Base-by-base conservation (phyloP, 441 rosid genomes). In the Melastoma candidum region DNA sequence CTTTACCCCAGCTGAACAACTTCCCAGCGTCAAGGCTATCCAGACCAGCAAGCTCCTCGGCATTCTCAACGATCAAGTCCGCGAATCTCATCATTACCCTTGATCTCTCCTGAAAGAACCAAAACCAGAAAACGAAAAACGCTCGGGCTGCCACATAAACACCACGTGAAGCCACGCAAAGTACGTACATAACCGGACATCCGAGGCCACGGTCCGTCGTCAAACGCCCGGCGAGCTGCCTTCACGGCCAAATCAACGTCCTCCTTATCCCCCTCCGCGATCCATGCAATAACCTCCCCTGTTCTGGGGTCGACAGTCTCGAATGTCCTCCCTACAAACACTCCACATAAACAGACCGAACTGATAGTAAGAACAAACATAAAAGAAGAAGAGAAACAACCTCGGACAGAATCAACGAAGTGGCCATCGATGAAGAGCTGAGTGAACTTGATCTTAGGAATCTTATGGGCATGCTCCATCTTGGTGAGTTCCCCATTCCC, bases 141-240 rank as follows among this genome's bases (percentile, higher is more conserved):
- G 1, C 7, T 17, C 22, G 22, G 22, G 22, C 22, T 4, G 41
- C 5, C 5, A 32, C 41, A 6, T 4, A 32, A 32, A 6, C 5
- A 32, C 41, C 41, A 32, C 7, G 22, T 17, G 22, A 17, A 32
- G 6, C 7, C 41, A 32, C 8, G 5, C 8, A 17, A 32, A 32
- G 7, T n/a, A 46, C 94, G 11, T 72, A 84, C 95, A 43, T 47
- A 55, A 48, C 95, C 95, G 26, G 85, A 46, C 57, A 84, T 47
- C 58, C 96, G 92, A 6, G 97, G 93, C 96, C 97, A 87, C 5
- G 87, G 88, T 7, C 97, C 97, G 50, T 73, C 49, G 47, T 90
- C 95, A 46, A 90, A 87, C 25, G 96, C 95, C 3, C 65, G 63
- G 26, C 95, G 96, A 1, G 97, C 96, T 17, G 92, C 87, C 49